Evolutionary conservation across 148 eudicot genomes (phyloP).

Genomic region (Rhododendron molle): DNA sequence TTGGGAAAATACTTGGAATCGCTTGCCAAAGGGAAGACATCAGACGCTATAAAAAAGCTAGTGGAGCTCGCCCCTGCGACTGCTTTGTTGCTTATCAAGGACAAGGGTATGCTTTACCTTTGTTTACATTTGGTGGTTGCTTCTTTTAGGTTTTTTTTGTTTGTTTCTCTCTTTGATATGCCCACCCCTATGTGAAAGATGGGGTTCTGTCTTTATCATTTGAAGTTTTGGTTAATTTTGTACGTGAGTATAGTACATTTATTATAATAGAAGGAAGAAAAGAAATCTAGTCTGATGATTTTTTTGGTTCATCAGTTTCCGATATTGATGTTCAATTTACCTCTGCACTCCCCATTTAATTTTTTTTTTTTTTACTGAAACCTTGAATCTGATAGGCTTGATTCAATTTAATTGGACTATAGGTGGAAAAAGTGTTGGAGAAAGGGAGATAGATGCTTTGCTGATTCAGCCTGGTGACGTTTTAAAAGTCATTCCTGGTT

Average conservation of each 20-base stretch:
- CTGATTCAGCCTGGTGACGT: constrained; percentile 90
- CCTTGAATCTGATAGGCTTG: not conserved
- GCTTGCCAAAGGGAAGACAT: constrained; percentile 93
- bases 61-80: constrained; percentile 95
- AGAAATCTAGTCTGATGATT: not conserved
- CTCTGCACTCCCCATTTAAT: too few relatives aligned
- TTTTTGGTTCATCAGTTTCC: not conserved
- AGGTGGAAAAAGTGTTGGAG: constrained; percentile 74
- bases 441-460: constrained; percentile 89
- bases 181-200: not conserved
- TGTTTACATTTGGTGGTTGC: not conserved
- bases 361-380: not conserved
- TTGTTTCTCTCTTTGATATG: not conserved
- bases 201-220: not conserved
- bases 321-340: not conserved
- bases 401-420: constrained; percentile 11
- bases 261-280: not conserved
- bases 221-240: not conserved
- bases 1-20: constrained; percentile 91
- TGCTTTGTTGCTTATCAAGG: constrained; percentile 71
- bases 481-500: constrained; percentile 86
- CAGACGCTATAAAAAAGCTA: constrained; percentile 89
- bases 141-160: not conserved
- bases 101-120: constrained; percentile 48
- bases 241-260: not conserved